Base-by-base conservation (phyloP, 1,139 yeast species). In the Scheffersomyces illinoinensis region DNA sequence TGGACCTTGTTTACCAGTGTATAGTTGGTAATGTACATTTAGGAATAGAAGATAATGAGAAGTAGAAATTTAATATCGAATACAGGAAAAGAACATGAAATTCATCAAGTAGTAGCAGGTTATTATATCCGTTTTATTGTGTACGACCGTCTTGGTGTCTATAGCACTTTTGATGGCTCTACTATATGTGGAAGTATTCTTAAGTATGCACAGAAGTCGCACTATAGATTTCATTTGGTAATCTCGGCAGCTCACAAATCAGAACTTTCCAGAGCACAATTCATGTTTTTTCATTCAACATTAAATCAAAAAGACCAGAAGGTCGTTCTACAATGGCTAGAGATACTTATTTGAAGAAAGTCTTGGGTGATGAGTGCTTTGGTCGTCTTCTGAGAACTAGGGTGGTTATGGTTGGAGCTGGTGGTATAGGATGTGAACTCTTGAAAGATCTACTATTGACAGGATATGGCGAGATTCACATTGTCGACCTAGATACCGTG, bases 361-460 rank as follows among this genome's bases (percentile, higher is more conserved):
- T 85, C 10, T 76, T 85, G 53, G 88, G 88, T 1, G 71, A 69
- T 0, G 77, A 73, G 8, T 64, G 75, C 18, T 74, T 71, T 59
- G 56, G 61, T 0, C 63, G 73, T 50, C 64, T 85, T 23, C 75
- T 77, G 43, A 58, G 62, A 23, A 69, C 90, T n/a, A 87, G 83
- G 61, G 93, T 95, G 21, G 78, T 96, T 54, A 80, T 96, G 78
- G 97, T 96, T 0, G 99, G 99, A 4, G 98, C 99, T 0, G 99
- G 99, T 39, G 99, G 99, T n/a, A 93, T 96, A 64, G 99, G 99
- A 4, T 96, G 98, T 73, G 99, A 96, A 73, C 78, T 96, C 51
- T 79, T 96, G 60, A 96, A 96, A 71, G 91, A 96, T 69, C 79
- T 96, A 56, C 87, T 93, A 7, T 76, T 93, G 63, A 83, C 92